Percentiles rank a stretch among this genome's conserved stretches.
Conservation (phyloP, 768 basidiomycete genomes). For the Panaeolus papilionaceus region DNA sequence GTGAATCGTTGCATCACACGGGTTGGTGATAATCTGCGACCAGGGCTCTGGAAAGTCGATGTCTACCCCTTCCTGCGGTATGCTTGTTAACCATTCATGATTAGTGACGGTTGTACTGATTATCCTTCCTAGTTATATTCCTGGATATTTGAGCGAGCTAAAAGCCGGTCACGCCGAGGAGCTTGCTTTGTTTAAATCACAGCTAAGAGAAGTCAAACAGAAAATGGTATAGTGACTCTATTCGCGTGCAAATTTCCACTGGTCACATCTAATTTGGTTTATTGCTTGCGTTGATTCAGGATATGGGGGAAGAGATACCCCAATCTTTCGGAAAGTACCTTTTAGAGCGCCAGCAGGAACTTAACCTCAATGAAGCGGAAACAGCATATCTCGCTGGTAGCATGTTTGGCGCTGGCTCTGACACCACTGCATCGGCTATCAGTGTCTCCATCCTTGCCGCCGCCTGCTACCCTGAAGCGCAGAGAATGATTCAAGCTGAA, state of each 20-base stretch:
- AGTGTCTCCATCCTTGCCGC: slow-evolving; percentile 64
- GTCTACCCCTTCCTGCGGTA: slow-evolving; percentile 48
- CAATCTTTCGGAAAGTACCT: slow-evolving; percentile 65
- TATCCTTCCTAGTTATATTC: slow-evolving; percentile 48
- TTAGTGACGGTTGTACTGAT: not conserved
- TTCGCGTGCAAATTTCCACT: not conserved
- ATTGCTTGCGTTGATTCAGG: slow-evolving; percentile 21
- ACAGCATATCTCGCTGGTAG: slow-evolving; percentile 67
- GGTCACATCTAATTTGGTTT: not conserved
- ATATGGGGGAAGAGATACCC: slow-evolving; percentile 40
- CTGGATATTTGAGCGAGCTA: slow-evolving; percentile 66
- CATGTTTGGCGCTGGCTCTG: slow-evolving; percentile 72
- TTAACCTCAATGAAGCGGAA: slow-evolving; percentile 61
- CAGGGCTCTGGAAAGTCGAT: slow-evolving; percentile 55
- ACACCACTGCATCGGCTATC: slow-evolving; percentile 68
- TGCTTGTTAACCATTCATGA: slow-evolving; percentile 10
- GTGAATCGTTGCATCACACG: slow-evolving; percentile 53
- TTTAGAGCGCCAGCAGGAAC: slow-evolving; percentile 58
- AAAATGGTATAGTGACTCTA: slow-evolving; percentile 45
- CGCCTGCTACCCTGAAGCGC: slow-evolving; percentile 58
- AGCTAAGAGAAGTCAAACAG: slow-evolving; percentile 50
- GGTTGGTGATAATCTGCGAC: slow-evolving; percentile 50
- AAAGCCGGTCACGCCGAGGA: slow-evolving; percentile 63
- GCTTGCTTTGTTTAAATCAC: slow-evolving; percentile 57
- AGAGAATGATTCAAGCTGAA: slow-evolving; percentile 57